Percentiles rank a stretch among this genome's conserved stretches.
phyloP scores from a whole-genome alignment of 345 rosid genomes.

The Carallia brachiata region DNA sequence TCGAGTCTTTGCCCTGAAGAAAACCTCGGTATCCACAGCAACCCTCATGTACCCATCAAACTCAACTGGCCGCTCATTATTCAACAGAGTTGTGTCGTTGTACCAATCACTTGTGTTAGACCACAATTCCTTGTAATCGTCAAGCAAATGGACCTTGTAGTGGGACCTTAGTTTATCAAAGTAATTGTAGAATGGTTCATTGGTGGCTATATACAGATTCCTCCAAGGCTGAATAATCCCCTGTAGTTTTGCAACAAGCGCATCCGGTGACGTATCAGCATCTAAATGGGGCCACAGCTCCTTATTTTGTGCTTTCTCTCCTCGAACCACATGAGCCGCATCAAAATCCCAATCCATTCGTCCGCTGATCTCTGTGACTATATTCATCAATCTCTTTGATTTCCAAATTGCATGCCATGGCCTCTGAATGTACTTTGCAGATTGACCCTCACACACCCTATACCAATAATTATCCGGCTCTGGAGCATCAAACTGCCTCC shows the following conservation, averaged over 20 bases:
- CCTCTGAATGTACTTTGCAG: constrained; percentile 65
- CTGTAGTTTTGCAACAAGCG: constrained; percentile 55
- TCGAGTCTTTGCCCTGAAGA: constrained; percentile 63
- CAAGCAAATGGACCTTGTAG: constrained; percentile 81
- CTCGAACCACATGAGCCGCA: constrained; percentile 85
- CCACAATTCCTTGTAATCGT: constrained; percentile 80
- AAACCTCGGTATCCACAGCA: constrained; percentile 91
- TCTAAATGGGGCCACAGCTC: constrained; percentile 87
- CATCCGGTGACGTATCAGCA: constrained; percentile 79
- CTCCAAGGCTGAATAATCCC: constrained; percentile 67
- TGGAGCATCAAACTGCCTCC: constrained; percentile 87
- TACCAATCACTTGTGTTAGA: constrained; percentile 81
- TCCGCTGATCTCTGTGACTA: constrained; percentile 76
- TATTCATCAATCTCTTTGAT: constrained; percentile 93
- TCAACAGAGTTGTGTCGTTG: constrained; percentile 67
- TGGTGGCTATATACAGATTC: constrained; percentile 76
- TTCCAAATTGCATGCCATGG: constrained; percentile 92
- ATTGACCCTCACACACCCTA: constrained; percentile 87
- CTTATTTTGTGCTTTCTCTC: constrained; percentile 83
- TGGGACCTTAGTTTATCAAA: constrained; percentile 89
- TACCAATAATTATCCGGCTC: constrained; percentile 95
- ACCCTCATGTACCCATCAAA: constrained; percentile 98
- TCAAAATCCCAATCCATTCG: constrained; percentile 97
- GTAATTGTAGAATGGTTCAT: constrained; percentile 81
- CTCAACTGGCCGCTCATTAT: constrained; percentile 63